Evolutionary conservation across 1,284 basidiomycete species (phyloP).

Genomic region (Marasmius tenuissimus): DNA sequence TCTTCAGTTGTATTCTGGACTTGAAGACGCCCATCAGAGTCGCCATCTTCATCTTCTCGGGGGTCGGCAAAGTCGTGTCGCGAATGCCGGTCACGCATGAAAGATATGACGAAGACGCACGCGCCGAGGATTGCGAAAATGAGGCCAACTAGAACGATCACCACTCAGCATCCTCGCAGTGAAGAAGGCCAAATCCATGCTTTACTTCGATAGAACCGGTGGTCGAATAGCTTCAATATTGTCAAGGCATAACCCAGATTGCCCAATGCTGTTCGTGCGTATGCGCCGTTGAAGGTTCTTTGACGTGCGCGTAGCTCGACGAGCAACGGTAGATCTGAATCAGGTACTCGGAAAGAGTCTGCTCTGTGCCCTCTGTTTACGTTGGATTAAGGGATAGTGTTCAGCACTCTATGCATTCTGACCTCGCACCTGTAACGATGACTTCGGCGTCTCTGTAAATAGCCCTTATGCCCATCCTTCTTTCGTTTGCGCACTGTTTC

Average conservation of each 20-base stretch:
- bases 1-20: not conserved
- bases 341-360: conserved; percentile 48
- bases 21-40: too few relatives aligned
- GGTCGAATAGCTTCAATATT: conserved; percentile 76
- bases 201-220: conserved; percentile 67
- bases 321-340: conserved; percentile 62
- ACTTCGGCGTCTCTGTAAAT: not conserved
- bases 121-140: conserved; percentile 67
- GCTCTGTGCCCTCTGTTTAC: conserved; percentile 56
- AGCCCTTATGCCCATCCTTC: not conserved
- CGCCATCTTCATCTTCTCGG: conserved; percentile 18
- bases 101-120: conserved; percentile 61
- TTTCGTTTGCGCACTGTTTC: not conserved
- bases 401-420: not conserved
- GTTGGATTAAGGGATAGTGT: not conserved
- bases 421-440: not conserved
- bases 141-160: conserved; percentile 58
- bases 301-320: conserved; percentile 77
- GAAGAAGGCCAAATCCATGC: not conserved
- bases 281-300: conserved; percentile 82
- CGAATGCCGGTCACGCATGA: conserved; percentile 64
- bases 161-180: not conserved
- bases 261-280: conserved; percentile 72
- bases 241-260: conserved; percentile 75
- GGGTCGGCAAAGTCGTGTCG: conserved; percentile 74